These are phyloP conservation scores for Handroanthus guayacan DNA, from an alignment of 257 asterid genomes.

Conservation along the genomic window DNA sequence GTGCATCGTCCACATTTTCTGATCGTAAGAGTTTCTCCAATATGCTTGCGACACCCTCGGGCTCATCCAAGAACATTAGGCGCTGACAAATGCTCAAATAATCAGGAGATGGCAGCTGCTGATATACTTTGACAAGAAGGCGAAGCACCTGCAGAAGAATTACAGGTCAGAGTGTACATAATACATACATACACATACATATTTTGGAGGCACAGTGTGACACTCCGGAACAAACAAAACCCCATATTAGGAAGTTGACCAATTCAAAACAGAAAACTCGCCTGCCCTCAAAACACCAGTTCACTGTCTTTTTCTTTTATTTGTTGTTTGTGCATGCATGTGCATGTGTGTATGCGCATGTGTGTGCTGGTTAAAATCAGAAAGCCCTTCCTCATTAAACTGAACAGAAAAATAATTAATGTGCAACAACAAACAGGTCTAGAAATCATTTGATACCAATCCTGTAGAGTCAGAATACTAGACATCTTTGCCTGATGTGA, in stretches of 20 bases:
- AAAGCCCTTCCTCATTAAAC: neutral
- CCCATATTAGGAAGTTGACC: neutral
- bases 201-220: neutral
- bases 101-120: conserved; percentile 90
- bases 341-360: too few relatives aligned
- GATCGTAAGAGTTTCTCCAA: conserved; percentile 83
- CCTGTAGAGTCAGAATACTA: neutral
- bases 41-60: conserved; percentile 76
- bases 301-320: too few relatives aligned
- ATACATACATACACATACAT: neutral
- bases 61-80: conserved; percentile 91
- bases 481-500: neutral
- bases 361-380: neutral
- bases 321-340: too few relatives aligned
- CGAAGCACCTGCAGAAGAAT: conserved; percentile 68
- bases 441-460: neutral
- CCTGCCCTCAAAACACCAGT: too few relatives aligned
- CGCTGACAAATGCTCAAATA: conserved; percentile 93
- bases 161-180: neutral
- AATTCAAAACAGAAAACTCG: neutral
- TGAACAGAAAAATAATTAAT: neutral
- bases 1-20: conserved; percentile 76
- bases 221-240: neutral
- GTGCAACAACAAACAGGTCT: neutral
- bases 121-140: conserved; percentile 84